Percentiles rank a stretch among this genome's conserved stretches.
phyloP scores from a whole-genome alignment of 2,329 filamentous ascomycete genomes.

The Ophiostoma tasmaniense region DNA sequence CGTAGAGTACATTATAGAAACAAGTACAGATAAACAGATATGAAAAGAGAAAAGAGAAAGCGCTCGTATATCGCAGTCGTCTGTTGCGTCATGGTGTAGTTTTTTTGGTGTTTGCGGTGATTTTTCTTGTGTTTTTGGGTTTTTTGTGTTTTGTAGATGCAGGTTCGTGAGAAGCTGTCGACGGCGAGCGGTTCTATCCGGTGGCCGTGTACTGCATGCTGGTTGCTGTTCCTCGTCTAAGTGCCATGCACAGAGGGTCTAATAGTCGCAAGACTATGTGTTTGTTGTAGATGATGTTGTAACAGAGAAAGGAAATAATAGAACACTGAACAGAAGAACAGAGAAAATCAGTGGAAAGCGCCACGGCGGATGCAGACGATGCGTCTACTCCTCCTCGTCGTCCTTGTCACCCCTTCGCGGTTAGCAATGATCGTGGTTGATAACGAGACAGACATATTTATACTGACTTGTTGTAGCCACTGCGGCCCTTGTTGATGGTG shows the following conservation, averaged over 20 bases:
- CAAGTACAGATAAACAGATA: neutral
- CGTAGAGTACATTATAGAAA: constrained; percentile 4
- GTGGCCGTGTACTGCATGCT: neutral
- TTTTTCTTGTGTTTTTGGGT: neutral
- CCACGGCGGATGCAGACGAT: constrained; percentile 6
- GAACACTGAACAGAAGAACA: neutral
- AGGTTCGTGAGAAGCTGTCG: neutral
- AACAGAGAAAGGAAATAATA: neutral
- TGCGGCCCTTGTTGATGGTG: constrained; percentile 35
- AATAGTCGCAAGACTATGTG: neutral
- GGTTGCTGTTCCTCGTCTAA: neutral
- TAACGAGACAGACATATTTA: too few relatives aligned
- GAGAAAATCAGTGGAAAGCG: neutral
- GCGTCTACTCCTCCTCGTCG: constrained; percentile 30
- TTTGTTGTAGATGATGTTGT: neutral
- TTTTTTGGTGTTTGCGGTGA: neutral
- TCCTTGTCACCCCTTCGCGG: constrained; percentile 23
- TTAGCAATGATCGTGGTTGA: neutral
- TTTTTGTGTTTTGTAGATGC: neutral
- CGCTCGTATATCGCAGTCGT: neutral
- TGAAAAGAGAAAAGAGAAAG: neutral
- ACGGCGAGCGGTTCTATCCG: neutral
- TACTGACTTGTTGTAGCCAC: constrained; percentile 38
- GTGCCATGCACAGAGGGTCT: neutral
- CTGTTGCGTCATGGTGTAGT: neutral